A percentile compares a stretch with the other conserved stretches of the same genome.
Evolutionary conservation across 352 stramenopile species (phyloP).

Genomic region (Phytopythium delawarense): DNA sequence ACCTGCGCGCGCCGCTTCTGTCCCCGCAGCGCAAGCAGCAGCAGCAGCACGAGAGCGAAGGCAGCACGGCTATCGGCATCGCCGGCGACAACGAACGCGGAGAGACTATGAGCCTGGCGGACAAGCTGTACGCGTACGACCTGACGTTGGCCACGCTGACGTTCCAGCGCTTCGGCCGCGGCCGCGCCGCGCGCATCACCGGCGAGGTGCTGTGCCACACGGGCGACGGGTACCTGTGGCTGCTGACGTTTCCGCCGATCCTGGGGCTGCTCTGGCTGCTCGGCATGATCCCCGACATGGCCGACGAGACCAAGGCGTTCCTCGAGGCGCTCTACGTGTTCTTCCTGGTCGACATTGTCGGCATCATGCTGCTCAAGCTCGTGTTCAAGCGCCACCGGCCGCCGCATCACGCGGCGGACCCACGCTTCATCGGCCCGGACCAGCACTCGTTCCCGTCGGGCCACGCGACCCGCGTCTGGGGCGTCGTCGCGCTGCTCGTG

Average conservation of each 20-base stretch:
- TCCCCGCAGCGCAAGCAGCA: background rate
- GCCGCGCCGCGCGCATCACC: slow-evolving; percentile 32
- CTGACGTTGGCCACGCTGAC: slow-evolving; percentile 66
- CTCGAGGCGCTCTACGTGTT: slow-evolving; percentile 31
- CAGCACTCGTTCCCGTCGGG: slow-evolving; percentile 86
- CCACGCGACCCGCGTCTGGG: slow-evolving; percentile 74
- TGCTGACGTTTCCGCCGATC: slow-evolving; percentile 36
- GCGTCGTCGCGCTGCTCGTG: slow-evolving; percentile 60
- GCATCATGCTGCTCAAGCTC: slow-evolving; percentile 76
- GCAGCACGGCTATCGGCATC: background rate
- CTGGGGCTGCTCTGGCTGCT: slow-evolving; percentile 30
- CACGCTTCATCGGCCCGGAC: slow-evolving; percentile 76
- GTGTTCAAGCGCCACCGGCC: slow-evolving; percentile 68
- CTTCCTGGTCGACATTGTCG: slow-evolving; percentile 60
- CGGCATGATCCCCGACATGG: slow-evolving; percentile 27
- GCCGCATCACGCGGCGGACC: slow-evolving; percentile 67
- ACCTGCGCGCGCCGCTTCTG: slow-evolving; percentile 3
- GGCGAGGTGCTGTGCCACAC: slow-evolving; percentile 79
- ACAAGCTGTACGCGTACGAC: slow-evolving; percentile 75
- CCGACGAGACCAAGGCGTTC: slow-evolving; percentile 30
- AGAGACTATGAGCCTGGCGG: slow-evolving; percentile 42
- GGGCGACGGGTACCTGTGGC: slow-evolving; percentile 77
- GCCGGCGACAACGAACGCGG: background rate
- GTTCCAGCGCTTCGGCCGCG: slow-evolving; percentile 60
- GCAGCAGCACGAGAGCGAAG: too few relatives aligned